Conservation (phyloP, 2,329 filamentous ascomycete genomes). For the Stylonectria norvegica region DNA sequence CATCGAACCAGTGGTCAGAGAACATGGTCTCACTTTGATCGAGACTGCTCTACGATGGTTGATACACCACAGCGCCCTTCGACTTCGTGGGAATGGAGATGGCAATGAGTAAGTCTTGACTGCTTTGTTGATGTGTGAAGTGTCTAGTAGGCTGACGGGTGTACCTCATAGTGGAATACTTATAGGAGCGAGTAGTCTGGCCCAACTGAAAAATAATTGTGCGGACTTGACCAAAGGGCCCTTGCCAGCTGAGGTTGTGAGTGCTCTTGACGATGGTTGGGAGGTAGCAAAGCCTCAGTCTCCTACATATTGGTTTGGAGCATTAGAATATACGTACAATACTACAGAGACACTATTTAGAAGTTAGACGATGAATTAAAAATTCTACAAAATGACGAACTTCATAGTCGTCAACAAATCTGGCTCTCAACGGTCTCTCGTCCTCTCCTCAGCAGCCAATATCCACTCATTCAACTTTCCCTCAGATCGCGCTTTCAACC, state of each 20-base stretch:
- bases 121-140: too few species aligned
- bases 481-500: slow-evolving; percentile 46
- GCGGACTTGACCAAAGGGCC: slow-evolving; percentile 63
- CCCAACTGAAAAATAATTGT: slow-evolving; percentile 57
- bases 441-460: slow-evolving; percentile 43
- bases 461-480: slow-evolving; percentile 47
- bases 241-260: slow-evolving; percentile 71
- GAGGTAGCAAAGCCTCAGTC: slow-evolving; percentile 58
- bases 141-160: too few species aligned
- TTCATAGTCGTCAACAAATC: too few species aligned
- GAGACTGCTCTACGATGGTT: slow-evolving; percentile 74
- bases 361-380: too few species aligned
- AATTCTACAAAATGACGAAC: too few species aligned
- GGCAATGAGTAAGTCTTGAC: not conserved
- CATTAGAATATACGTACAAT: slow-evolving; percentile 65
- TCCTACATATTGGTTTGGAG: slow-evolving; percentile 53
- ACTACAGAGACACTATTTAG: slow-evolving; percentile 58
- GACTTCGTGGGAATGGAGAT: not conserved
- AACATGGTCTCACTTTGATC: slow-evolving; percentile 65
- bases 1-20: slow-evolving; percentile 64
- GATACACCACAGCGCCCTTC: slow-evolving; percentile 60
- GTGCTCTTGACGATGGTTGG: slow-evolving; percentile 77
- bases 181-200: slow-evolving; percentile 51
- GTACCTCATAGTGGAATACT: not conserved
- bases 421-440: slow-evolving; percentile 21